Percentiles rank a stretch among this genome's conserved stretches.
Evolutionary conservation across 73 alveolate species (phyloP).

Genomic region (Paramecium caudatum): DNA sequence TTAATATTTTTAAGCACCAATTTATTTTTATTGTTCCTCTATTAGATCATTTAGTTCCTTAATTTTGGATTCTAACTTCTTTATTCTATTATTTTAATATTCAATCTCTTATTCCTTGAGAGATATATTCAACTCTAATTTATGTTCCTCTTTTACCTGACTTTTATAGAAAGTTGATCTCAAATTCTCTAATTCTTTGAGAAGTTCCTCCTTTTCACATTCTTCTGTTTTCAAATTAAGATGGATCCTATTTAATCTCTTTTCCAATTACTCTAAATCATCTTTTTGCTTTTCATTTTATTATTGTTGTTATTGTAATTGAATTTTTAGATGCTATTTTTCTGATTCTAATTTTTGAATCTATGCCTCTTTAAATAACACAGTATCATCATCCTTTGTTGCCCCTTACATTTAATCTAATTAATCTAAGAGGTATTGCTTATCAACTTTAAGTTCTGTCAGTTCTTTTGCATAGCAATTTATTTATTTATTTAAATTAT

Average conservation of each 20-base stretch:
- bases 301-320: neutral
- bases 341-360: constrained; percentile 33
- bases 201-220: constrained; percentile 37
- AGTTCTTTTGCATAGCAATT: constrained; percentile 48
- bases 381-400: neutral
- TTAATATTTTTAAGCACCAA: neutral
- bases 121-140: constrained; percentile 22
- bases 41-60: neutral
- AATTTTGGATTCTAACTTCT: constrained; percentile 1
- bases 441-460: constrained; percentile 47
- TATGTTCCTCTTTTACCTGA: neutral
- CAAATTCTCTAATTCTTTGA: constrained; percentile 22
- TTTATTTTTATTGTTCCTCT: constrained; percentile 26
- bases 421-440: constrained; percentile 15
- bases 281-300: neutral
- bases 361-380: neutral
- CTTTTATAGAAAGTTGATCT: neutral
- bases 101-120: constrained; percentile 48
- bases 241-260: neutral
- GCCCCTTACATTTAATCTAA: neutral
- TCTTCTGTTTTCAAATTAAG: constrained; percentile 48
- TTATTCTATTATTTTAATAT: neutral
- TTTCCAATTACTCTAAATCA: neutral
- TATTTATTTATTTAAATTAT: constrained; percentile 51
- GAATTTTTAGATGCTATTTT: neutral